Percentiles rank a stretch among this genome's conserved stretches.
phyloP scores from a whole-genome alignment of 306 rosid species.

The Senna siamea region DNA sequence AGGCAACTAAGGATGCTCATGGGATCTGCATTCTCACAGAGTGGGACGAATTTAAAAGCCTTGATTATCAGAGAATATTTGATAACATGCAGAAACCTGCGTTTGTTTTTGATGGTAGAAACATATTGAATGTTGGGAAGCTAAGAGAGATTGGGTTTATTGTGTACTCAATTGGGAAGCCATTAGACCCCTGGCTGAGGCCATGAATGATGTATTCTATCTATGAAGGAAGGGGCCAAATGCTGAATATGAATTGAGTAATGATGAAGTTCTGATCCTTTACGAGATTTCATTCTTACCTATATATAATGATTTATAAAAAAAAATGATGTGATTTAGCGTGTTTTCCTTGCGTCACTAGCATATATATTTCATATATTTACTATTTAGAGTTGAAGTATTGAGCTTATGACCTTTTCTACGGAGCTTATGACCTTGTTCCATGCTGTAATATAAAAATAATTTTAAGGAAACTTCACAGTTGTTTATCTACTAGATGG shows the following conservation, averaged over 20 bases:
- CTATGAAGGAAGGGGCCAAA: neutral
- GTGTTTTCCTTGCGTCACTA: neutral
- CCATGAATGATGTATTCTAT: slow-evolving; percentile 32
- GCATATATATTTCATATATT: neutral
- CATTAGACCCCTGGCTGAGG: slow-evolving; percentile 66
- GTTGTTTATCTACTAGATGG: neutral
- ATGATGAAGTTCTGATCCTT: neutral
- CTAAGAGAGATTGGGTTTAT: slow-evolving; percentile 76
- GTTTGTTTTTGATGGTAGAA: slow-evolving; percentile 83
- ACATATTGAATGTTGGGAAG: slow-evolving; percentile 60
- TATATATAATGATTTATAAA: neutral
- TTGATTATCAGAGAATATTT: slow-evolving; percentile 70
- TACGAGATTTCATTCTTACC: neutral
- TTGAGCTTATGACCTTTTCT: no score
- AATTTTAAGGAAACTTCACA: neutral
- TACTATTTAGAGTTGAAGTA: neutral
- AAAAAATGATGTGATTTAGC: neutral
- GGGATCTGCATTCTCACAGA: slow-evolving; percentile 85
- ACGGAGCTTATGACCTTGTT: neutral
- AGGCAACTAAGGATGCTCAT: slow-evolving; percentile 75
- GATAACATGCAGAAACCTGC: slow-evolving; percentile 80
- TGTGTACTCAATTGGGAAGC: slow-evolving; percentile 80
- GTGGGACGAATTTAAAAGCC: slow-evolving; percentile 82
- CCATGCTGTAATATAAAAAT: neutral
- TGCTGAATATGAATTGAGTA: slow-evolving; percentile 12